Evolutionary conservation across 192 early-diverging fungal genomes (phyloP), one percentile per base, ranked within the genome.

Genomic region (Powellomyces hirtus): DNA sequence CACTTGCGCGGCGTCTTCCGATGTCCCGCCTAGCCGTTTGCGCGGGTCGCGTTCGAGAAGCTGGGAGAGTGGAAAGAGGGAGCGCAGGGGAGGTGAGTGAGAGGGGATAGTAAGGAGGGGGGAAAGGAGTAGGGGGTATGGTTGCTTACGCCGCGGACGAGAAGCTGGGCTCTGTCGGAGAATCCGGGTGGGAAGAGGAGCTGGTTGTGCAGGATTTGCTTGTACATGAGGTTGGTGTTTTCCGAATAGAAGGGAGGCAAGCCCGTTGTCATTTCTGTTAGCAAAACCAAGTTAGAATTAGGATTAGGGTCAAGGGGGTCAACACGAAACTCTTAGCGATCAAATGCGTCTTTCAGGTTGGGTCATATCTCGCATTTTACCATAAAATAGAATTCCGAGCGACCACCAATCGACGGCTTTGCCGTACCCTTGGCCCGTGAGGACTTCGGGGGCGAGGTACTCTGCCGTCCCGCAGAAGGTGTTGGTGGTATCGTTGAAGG

Each of bases 361-460:
- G 18, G n/a, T n/a, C n/a, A n/a, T n/a, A n/a, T n/a, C n/a, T 42
- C 18, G 10, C 40, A 42, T 8, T 75, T 76, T 72, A 75, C 87
- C 89, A 59, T 89, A 93, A 24, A 91, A 75, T 42, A 93, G 70
- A 50, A 93, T 89, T 8, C 91, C 91, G 7, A 93, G 74, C 10
- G 88, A 82, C 90, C 90, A 93, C 91, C 91, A 92, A 51, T 93
- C 91, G 6, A 93, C 87, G 0, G 85, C 77, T 55, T 88, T 81
- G 10, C 80, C 81, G 59, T 93, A 93, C 10, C 87, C 86, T 33
- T 85, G 72, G 3, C 87, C 84, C n/a, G 75, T 72, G 18, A 92
- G 69, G 20, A 93, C 88, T 75, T 93, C 91, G 7, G 94, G 95
- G 0, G 96, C 96, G 58, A 97, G 82, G 68, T 94, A 80, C 57